Base-by-base conservation (phyloP, 2,329 filamentous ascomycete genomes). In the Stromatinia cepivora region DNA sequence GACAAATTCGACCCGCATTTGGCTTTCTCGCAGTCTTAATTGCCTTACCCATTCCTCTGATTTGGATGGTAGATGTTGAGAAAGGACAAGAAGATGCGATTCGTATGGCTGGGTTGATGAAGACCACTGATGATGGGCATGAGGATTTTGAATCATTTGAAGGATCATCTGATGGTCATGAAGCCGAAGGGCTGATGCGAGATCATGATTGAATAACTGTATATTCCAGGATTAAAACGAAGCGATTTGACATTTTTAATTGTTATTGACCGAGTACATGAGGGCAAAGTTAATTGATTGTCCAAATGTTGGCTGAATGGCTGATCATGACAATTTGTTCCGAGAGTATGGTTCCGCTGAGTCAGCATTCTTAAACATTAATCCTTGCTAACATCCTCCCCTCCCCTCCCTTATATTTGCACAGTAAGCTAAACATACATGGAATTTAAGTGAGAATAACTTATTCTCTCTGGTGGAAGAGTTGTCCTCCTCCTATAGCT, bases 21-120 rank as follows among this genome's bases (percentile, higher is more conserved):
- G 93, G 91, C 85, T 99, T 99, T 78, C 83, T 99, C 53, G 93
- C 92, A 0, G 84, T 88, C 7, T 81, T 99, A n/a, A 91, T 99
- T 9, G 90, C 91, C 8, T 80, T 97, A 1, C 94, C 95, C 0
- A 89, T 94, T 22, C 92, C 93, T 1, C 82, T 98, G 64, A 92
- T 98, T 80, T 90, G 89, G 77, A 86, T 93, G 67, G 92, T 99
- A 48, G 85, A 97, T 79, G 92, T 97, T 13, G 92, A 96, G 66
- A 84, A 92, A 50, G 92, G 92, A 15, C 92, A 88, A 80, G 80
- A 81, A 58, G 90, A 93, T 76, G 91, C 90, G 1, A 83, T 85
- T 73, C 86, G 83, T 74, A 81, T 94, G 69, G 88, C 90, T 0
- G 84, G 86, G 70, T 77, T 84, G 10, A 87, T 90, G 63, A 85